phyloP scores from a whole-genome alignment of 768 basidiomycete species.

The Lactarius vividus region DNA sequence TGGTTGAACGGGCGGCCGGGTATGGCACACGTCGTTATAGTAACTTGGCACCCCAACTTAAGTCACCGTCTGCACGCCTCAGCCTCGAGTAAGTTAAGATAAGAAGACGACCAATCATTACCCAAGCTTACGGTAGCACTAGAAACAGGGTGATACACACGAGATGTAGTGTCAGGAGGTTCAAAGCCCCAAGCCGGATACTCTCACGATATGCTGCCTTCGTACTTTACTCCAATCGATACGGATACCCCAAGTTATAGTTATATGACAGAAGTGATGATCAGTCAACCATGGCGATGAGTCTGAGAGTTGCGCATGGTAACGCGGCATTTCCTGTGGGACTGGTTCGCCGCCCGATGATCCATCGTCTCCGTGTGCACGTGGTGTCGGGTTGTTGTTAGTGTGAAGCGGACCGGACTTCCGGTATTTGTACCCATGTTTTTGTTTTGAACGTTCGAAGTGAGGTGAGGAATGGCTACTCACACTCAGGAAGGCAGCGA shows the following conservation, averaged over 20 bases:
- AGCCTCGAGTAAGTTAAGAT: neutral
- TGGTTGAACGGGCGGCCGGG: neutral
- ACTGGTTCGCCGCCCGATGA: too few relatives aligned
- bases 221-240: too few relatives aligned
- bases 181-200: neutral
- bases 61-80: neutral
- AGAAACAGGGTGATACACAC: neutral
- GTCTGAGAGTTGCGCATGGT: neutral
- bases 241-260: too few relatives aligned
- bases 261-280: too few relatives aligned
- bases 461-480: too few relatives aligned
- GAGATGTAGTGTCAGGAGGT: neutral
- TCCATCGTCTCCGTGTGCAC: too few relatives aligned
- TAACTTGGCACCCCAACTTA: neutral
- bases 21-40: neutral
- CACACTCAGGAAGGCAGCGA: constrained; percentile 6
- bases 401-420: neutral
- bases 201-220: neutral
- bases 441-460: neutral
- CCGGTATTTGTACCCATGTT: neutral
- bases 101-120: neutral
- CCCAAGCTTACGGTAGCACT: neutral
- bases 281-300: too few relatives aligned
- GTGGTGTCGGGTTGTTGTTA: neutral
- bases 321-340: neutral